Conservation (phyloP, 2,329 filamentous ascomycete species). For the Colletotrichum neosansevieriae region DNA sequence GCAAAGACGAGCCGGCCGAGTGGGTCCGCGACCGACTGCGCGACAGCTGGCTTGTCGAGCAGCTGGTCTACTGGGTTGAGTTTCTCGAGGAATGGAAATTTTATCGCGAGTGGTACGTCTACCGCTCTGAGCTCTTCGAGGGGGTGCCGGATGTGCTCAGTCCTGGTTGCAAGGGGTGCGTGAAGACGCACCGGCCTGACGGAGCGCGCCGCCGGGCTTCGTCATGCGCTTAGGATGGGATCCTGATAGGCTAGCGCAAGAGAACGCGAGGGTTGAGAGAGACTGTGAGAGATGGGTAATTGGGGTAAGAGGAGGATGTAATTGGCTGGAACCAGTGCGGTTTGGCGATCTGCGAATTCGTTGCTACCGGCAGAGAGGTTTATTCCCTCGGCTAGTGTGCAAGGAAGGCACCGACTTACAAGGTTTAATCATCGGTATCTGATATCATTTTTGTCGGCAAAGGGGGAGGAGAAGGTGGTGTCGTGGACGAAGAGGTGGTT, state of each 20-base stretch:
- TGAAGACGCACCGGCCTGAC: constrained; percentile 35
- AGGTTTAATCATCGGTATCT: constrained; percentile 12
- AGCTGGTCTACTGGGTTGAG: constrained; percentile 41
- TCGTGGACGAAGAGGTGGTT: not conserved
- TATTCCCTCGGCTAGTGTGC: constrained; percentile 16
- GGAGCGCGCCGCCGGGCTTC: constrained; percentile 33
- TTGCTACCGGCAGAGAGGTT: constrained; percentile 2
- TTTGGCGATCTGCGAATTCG: constrained; percentile 1
- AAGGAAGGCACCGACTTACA: constrained; percentile 8
- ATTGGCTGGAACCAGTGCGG: constrained; percentile 22
- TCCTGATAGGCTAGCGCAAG: not conserved
- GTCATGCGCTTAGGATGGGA: constrained; percentile 16
- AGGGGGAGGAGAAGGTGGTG: constrained; percentile 17
- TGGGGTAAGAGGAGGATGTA: constrained; percentile 11
- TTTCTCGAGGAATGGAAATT: constrained; percentile 42
- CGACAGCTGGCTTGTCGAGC: constrained; percentile 42
- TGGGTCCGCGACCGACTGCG: constrained; percentile 37
- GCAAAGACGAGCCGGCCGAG: constrained; percentile 17
- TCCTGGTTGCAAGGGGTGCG: constrained; percentile 35
- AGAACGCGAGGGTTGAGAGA: not conserved
- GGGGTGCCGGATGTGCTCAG: constrained; percentile 36
- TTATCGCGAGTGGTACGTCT: constrained; percentile 41
- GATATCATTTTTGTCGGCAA: constrained; percentile 1
- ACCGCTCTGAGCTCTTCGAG: constrained; percentile 37
- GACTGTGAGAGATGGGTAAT: not conserved